Conservation (phyloP, 139 green algal genomes). For the Asterochloris erici region DNA sequence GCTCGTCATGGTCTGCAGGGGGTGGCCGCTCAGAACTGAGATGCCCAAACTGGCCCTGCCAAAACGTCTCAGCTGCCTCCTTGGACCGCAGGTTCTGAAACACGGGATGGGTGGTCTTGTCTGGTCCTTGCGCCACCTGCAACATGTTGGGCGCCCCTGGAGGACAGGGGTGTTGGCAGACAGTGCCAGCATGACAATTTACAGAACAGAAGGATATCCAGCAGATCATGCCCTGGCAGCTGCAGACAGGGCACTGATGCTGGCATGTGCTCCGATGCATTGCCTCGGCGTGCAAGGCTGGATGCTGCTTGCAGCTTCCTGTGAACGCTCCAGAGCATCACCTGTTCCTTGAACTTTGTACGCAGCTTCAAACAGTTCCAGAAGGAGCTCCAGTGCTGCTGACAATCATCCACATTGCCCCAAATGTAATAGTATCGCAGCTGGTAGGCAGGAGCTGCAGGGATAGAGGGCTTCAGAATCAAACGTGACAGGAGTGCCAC, state of each 20-base stretch:
- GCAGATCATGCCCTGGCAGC: no score
- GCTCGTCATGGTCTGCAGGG: no score
- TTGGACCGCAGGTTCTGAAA: constrained; percentile 9
- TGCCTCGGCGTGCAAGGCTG: no score
- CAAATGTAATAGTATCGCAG: constrained; percentile 49
- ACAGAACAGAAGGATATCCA: not conserved
- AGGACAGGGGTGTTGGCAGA: not conserved
- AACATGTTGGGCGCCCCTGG: not conserved
- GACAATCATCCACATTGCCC: constrained; percentile 48
- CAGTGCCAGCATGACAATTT: not conserved
- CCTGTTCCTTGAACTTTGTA: constrained; percentile 25
- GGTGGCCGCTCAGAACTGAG: not conserved
- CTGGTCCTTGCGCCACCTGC: not conserved
- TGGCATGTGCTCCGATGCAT: no score
- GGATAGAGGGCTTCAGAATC: not conserved
- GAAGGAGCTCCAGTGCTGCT: constrained; percentile 37
- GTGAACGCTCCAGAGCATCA: not conserved
- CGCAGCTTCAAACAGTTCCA: constrained; percentile 48
- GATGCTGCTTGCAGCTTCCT: no score
- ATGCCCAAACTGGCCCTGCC: constrained; percentile 32
- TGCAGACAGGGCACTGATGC: no score
- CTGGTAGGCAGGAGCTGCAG: constrained; percentile 52
- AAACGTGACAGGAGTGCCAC: not conserved
- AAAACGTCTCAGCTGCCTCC: constrained; percentile 9
- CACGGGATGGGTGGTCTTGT: not conserved